Evolutionary conservation across 1,284 basidiomycete genomes (phyloP).

Genomic region (Pseudozyma tsukubaensis): DNA sequence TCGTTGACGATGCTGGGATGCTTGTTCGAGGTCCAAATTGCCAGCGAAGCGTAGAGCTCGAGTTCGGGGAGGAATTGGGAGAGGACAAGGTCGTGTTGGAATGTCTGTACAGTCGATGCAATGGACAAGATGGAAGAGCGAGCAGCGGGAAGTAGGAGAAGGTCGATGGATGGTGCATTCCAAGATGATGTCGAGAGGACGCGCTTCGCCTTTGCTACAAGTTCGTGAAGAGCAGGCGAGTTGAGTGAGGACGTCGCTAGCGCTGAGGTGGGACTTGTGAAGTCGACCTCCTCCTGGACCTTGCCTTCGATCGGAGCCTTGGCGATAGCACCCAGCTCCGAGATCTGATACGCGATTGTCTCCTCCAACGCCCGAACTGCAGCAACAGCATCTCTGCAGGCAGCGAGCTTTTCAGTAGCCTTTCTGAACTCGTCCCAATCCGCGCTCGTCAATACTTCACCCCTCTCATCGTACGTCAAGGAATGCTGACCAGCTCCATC

Average conservation of each 20-base stretch:
- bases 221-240: constrained; percentile 20
- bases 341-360: constrained; percentile 34
- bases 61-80: constrained; percentile 85
- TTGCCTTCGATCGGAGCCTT: constrained; percentile 3
- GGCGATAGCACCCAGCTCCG: constrained; percentile 23
- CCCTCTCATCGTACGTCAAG: constrained; percentile 35
- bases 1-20: constrained; percentile 56
- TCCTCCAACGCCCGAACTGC: constrained; percentile 23
- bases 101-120: constrained; percentile 79
- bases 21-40: constrained; percentile 75
- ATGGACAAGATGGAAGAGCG: constrained; percentile 76
- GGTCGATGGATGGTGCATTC: constrained; percentile 11
- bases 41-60: constrained; percentile 76
- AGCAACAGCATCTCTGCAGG: constrained; percentile 29
- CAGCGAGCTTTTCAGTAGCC: constrained; percentile 26
- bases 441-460: constrained; percentile 24
- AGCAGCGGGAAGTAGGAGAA: constrained; percentile 73
- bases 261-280: constrained; percentile 14
- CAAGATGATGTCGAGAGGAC: constrained; percentile 22
- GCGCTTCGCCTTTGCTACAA: constrained; percentile 21
- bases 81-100: constrained; percentile 84
- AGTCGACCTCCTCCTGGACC: constrained; percentile 12
- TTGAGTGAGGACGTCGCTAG: constrained; percentile 43
- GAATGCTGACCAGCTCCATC: constrained; percentile 18
- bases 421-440: constrained; percentile 50